phyloP scores from a whole-genome alignment of 805 yeast genomes.

The Lipomyces orientalis region DNA sequence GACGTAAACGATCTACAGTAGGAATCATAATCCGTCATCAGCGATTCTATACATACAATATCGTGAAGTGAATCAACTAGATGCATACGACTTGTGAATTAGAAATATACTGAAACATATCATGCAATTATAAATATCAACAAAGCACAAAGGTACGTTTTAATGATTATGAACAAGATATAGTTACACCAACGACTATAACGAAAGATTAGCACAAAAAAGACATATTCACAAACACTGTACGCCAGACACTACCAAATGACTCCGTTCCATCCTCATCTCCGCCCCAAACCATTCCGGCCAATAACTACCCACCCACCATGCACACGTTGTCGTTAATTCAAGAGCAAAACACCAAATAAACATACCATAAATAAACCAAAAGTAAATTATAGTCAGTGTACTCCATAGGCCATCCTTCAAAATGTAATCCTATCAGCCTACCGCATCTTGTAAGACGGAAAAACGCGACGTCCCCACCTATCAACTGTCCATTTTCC shows the following conservation, averaged over 20 bases:
- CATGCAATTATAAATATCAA: background rate
- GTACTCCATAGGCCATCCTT: background rate
- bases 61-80: too few species aligned
- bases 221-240: background rate
- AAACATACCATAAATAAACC: background rate
- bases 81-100: too few species aligned
- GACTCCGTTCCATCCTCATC: background rate
- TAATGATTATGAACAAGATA: background rate
- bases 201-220: background rate
- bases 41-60: too few species aligned
- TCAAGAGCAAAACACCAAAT: background rate
- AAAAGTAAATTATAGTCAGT: background rate
- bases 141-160: background rate
- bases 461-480: constrained; percentile 34
- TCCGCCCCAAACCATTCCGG: background rate
- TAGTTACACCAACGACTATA: background rate
- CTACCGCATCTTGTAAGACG: constrained; percentile 29
- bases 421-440: background rate
- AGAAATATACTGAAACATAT: background rate
- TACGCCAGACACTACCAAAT: background rate
- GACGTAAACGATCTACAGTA: background rate
- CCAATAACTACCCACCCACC: background rate
- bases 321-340: background rate
- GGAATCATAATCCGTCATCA: background rate
- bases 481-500: constrained; percentile 69